Base-by-base conservation (phyloP, 176 grass and related monocot species). In the Juncus effusus region DNA sequence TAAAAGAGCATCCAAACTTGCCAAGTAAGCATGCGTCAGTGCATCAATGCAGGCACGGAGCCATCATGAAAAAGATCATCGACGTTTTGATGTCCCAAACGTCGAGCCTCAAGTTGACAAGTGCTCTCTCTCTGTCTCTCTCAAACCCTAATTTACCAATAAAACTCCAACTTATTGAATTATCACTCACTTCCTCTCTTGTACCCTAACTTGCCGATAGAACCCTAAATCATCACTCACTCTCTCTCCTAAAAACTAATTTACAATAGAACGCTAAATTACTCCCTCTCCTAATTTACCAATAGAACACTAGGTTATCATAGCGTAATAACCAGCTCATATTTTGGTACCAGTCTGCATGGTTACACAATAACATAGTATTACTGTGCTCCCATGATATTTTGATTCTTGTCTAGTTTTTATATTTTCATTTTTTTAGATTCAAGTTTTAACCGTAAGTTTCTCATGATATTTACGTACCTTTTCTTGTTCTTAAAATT, bases 401-500 rank as follows among this genome's bases (percentile, higher is more conserved):
- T 28, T 28, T 28, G 19, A 28, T 28, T 28, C 19, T 28, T 28
- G 19, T 28, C 19, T 28, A 28, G 19, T 28, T 28, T 28, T 28
- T 28, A 28, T 28, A 1, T 28, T 28, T 28, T 28, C 19, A 28
- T 28, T 28, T 28, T 28, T 47, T 47, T 47, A 47, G 59, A 68
- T 67, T 56, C 3, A 65, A 44, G 59, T 72, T 40, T 13, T 42
- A 57, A 58, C 36, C 54, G 6, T 35, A 36, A n/a, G 7, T 72
- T 36, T 13, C 12, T 51, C 3, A 6, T 63, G 5, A 65, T 51
- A 4, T 73, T 51, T 59, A 92, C 88, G 75, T 97, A 97, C 61
- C 86, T 97, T 67, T 86, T 97, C 82, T 89, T 97, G 82, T 97
- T 97, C 68, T 70, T 97, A 35, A 97, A 97, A 74, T 97, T 97